Evolutionary conservation across 2,329 filamentous ascomycete species (phyloP).

Genomic region (Aspergillus puulaauensis): DNA sequence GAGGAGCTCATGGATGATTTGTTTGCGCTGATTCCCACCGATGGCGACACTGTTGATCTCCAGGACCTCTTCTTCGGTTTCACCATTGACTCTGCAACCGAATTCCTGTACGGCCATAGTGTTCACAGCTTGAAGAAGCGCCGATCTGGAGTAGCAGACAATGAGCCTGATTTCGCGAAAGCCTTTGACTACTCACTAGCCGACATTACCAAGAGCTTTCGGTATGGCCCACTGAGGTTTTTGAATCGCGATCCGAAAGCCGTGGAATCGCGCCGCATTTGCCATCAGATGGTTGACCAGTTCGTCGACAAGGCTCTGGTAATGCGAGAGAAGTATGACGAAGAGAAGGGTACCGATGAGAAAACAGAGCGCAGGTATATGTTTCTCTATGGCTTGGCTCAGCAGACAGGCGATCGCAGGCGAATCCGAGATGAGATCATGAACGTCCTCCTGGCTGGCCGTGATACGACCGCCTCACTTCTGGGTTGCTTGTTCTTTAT

Average conservation of each 20-base stretch:
- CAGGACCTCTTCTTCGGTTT: slow-evolving; percentile 26
- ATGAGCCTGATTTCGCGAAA: slow-evolving; percentile 17
- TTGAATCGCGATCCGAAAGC: slow-evolving; percentile 20
- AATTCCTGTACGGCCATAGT: slow-evolving; percentile 71
- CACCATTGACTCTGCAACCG: slow-evolving; percentile 78
- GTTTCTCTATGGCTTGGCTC: slow-evolving; percentile 48
- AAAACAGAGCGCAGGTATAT: slow-evolving; percentile 34
- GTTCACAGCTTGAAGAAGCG: slow-evolving; percentile 52
- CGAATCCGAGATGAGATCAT: slow-evolving; percentile 47
- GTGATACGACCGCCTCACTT: slow-evolving; percentile 51
- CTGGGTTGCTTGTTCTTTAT: slow-evolving; percentile 47
- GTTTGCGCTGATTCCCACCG: slow-evolving; percentile 22
- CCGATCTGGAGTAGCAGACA: slow-evolving; percentile 17
- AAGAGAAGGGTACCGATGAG: slow-evolving; percentile 14
- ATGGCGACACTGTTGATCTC: slow-evolving; percentile 27
- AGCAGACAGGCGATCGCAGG: slow-evolving; percentile 43
- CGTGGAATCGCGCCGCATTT: slow-evolving; percentile 36
- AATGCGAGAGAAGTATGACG: slow-evolving; percentile 20
- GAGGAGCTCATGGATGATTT: slow-evolving; percentile 26
- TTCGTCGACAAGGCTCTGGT: slow-evolving; percentile 42
- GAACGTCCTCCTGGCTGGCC: slow-evolving; percentile 52
- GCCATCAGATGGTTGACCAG: slow-evolving; percentile 28
- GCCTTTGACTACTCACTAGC: slow-evolving; percentile 32
- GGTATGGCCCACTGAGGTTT: slow-evolving; percentile 15
- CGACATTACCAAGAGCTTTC: slow-evolving; percentile 17